Evolutionary conservation across 2,329 filamentous ascomycete species (phyloP), one percentile per base, ranked within the genome.

Genomic region (Calycina marina): DNA sequence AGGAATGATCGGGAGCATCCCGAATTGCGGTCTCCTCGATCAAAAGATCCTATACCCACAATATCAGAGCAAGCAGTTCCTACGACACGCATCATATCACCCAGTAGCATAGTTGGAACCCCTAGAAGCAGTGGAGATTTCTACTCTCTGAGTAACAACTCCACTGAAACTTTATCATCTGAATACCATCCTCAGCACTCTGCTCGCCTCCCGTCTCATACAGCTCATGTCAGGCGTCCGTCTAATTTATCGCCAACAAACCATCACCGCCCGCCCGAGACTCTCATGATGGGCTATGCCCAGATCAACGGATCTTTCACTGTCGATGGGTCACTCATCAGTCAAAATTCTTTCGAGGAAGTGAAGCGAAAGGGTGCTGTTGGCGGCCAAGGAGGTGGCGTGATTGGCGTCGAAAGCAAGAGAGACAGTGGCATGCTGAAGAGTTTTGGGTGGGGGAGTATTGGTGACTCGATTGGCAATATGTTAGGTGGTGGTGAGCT

Each of bases 231-330:
- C 27, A 55, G 65, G 31, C 56, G 61, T 43, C 51, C 55, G 32
- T 69, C 67, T 26, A 58, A 55, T 36, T 42, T 61, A 36, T 58
- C 27, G 38, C 55, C 40, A 33, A 51, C 54, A 37, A 57, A 59
- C 40, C 58, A 60, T 28, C 52, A 61, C 25, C 62, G 59, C 45
- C 53, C 63, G 24, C 74, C 82, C 1, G 86, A 96, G 52, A 77
- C 78, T 1, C 60, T 98, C 33, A 92, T 98, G 74, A 98, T 98
- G 90, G 90, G 86, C 0, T 98, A 93, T 56, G 88, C 83, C 3
- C 90, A 98, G 47, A 72, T 96, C 2, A 81, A 84, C 55, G 90
- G 90, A 4, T 86, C 82, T 0, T 98, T 98, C 46, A 84, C 76
- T 0, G 60, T 98, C 5, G 90, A 98, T 50, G 85, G 85, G 1